These are phyloP conservation scores for Maudiozyma serrabonitensis DNA, from an alignment of 805 yeast species.

Conservation along the genomic window DNA sequence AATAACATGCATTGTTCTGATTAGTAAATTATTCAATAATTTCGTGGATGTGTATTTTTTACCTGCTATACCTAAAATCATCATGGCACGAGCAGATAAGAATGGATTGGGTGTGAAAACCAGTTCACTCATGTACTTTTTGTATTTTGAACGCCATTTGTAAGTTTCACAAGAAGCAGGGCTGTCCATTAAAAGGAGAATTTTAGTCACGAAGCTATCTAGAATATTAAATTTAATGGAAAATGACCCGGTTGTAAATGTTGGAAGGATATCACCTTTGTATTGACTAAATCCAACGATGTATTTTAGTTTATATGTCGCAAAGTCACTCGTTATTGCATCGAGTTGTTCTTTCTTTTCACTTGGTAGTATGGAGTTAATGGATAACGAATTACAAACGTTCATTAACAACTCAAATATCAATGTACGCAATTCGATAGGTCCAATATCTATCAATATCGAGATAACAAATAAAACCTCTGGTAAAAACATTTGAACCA, in stretches of 20 bases:
- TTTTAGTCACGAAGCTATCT: constrained; percentile 48
- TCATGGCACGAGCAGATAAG: constrained; percentile 56
- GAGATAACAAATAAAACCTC: constrained; percentile 64
- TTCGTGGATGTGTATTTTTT: constrained; percentile 53
- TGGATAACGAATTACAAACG: constrained; percentile 57
- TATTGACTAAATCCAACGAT: constrained; percentile 61
- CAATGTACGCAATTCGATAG: constrained; percentile 45
- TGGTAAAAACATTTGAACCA: constrained; percentile 56
- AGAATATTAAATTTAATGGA: constrained; percentile 34
- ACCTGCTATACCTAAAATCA: constrained; percentile 61
- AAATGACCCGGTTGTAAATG: constrained; percentile 31
- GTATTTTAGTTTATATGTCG: constrained; percentile 57
- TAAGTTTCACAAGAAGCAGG: constrained; percentile 38
- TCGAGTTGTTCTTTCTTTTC: constrained; percentile 35
- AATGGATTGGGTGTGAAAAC: constrained; percentile 48
- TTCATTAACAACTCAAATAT: constrained; percentile 56
- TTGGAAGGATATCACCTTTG: constrained; percentile 29
- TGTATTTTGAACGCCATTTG: constrained; percentile 59
- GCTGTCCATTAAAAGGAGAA: constrained; percentile 43
- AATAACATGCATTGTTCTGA: constrained; percentile 28
- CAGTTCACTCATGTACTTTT: constrained; percentile 50
- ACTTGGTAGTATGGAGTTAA: constrained; percentile 42
- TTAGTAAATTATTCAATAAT: constrained; percentile 29
- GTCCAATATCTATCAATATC: constrained; percentile 43
- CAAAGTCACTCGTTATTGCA: constrained; percentile 32